Evolutionary conservation across 108 stramenopile genomes (phyloP), one percentile per base, ranked within the genome.

Genomic region (Discostella stelligeroides): DNA sequence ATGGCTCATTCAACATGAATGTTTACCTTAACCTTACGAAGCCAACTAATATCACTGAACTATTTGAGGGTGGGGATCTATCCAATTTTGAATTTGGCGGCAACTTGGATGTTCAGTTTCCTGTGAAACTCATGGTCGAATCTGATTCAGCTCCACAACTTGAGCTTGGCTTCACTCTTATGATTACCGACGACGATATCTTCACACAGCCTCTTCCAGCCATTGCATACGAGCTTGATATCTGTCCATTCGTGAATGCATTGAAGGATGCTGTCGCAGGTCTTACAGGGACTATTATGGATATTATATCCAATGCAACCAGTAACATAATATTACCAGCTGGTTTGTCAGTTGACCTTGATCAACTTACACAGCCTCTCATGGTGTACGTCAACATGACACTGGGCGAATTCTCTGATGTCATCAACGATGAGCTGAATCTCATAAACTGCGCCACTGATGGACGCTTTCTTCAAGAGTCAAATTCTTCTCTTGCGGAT

Each of bases 141-240:
- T 0, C 7, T 6, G 49, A 24, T 21, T 8, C 7, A n/a, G n/a
- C n/a, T n/a, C n/a, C n/a, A n/a, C n/a, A n/a, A 21, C 4, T 51
- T 42, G 64, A 29, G 2, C 25, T 65, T 54, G 64, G 64, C n/a
- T 21, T 65, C 20, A 54, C 64, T 65, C 51, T 65, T 5, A 65
- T 14, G 24, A 30, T 65, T 20, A 54, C 23, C 29, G 64, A 65
- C 49, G 29, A 50, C 9, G 64, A 65, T 27, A 42, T 65, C 21
- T 54, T 65, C 37, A 21, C 9, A 21, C 12, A 24, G 39, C 48
- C 64, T 49, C 53, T 28, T n/a, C 64, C 64, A 50, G 28, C 20
- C 1, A 23, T 50, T 50, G 23, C 24, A 7, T 65, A 65, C 11
- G 64, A 50, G 64, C 18, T 65, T 25, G 64, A 65, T 54, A 54